Percentiles rank a stretch among this genome's conserved stretches.
Conservation (phyloP, 768 basidiomycete species). For the Phanerodontia chrysosporium region DNA sequence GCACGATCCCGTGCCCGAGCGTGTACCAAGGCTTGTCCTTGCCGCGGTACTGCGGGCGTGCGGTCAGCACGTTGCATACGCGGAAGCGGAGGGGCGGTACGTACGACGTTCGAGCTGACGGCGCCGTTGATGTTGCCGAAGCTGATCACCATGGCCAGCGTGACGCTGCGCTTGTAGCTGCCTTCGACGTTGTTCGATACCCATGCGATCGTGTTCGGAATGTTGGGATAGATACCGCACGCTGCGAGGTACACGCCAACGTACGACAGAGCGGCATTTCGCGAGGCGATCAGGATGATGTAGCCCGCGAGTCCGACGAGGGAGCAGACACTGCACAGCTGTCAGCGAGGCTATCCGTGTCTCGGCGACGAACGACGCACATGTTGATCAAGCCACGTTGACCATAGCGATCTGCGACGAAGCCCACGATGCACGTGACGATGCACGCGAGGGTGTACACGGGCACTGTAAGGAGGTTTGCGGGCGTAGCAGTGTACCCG, state of each 20-base stretch:
- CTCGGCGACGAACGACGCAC: constrained; percentile 32
- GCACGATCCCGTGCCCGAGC: constrained; percentile 57
- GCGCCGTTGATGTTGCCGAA: constrained; percentile 73
- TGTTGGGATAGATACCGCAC: constrained; percentile 72
- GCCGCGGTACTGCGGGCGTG: constrained; percentile 50
- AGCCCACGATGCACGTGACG: constrained; percentile 62
- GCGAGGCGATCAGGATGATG: constrained; percentile 63
- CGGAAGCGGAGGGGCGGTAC: constrained; percentile 22
- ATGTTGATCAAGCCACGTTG: constrained; percentile 61
- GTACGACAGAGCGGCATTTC: constrained; percentile 62
- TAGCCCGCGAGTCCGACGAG: constrained; percentile 49
- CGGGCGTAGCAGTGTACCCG: constrained; percentile 60
- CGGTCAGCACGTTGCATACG: not conserved
- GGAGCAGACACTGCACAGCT: constrained; percentile 21
- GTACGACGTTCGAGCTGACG: constrained; percentile 70
- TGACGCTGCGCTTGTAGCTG: constrained; percentile 69
- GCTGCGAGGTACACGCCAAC: constrained; percentile 70
- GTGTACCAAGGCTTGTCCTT: constrained; percentile 66
- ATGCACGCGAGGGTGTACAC: constrained; percentile 70
- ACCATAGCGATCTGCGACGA: constrained; percentile 55
- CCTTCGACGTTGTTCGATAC: constrained; percentile 73
- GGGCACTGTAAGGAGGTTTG: constrained; percentile 75
- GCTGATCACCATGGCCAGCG: constrained; percentile 65
- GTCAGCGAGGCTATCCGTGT: not conserved
- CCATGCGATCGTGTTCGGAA: constrained; percentile 53